Base-by-base conservation (phyloP, 345 rosid species). In the Alliaria petiolata region DNA sequence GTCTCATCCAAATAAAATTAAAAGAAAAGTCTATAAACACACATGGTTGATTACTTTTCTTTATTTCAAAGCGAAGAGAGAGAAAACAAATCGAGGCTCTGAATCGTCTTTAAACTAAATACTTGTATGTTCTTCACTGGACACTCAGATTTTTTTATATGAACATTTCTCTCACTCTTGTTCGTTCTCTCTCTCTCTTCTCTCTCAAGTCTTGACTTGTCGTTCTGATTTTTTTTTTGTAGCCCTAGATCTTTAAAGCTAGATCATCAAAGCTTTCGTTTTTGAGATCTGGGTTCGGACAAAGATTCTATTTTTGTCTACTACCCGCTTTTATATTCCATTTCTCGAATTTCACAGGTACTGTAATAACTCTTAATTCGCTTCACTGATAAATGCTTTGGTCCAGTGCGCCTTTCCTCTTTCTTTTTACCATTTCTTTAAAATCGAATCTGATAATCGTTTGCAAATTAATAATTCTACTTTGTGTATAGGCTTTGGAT, bases 271-370 rank as follows among this genome's bases (percentile, higher is more conserved):
- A 68, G 69, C 74, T 60, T 47, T 28, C 20, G 8, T 62, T 39
- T 62, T 56, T 55, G 54, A 76, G 79, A 76, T 76, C 79, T 76
- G 79, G 71, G 76, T 51, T 76, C 67, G 22, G 76, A 63, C 67
- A 70, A 70, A 70, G 76, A 54, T 76, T 76, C 75, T 35, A 3
- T 67, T 17, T 68, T 68, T 67, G 1, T 55, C 33, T 22, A n/a
- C n/a, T n/a, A 30, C 76, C 67, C 53, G 11, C 30, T 17, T 28
- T 68, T 46, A n/a, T 31, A 9, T 38, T 17, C 44, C 33, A 17
- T 35, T 36, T 57, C 58, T 73, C 34, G 6, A 46, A 19, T 12
- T 11, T 46, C 28, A 53, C 74, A 67, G 81, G 81, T 72, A 53
- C 66, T 78, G 30, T 71, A 76, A 63, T 69, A 56, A 69, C 70